phyloP scores from a whole-genome alignment of 2,329 filamentous ascomycete species.

The Colletotrichum nymphaeae region DNA sequence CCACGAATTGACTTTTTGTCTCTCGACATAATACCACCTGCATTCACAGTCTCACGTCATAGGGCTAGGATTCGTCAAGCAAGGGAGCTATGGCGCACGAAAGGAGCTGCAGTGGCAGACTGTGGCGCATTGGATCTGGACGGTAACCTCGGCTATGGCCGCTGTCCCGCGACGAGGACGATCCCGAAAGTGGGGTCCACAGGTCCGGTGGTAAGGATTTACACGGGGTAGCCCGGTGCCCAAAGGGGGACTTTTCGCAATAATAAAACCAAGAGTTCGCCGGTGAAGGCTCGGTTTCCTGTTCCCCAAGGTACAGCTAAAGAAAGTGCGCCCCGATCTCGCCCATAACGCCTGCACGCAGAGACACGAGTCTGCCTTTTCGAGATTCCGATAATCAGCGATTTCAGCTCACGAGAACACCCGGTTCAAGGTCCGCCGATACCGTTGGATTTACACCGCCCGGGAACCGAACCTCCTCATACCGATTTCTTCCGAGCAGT shows the following conservation, averaged over 20 bases:
- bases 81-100: background rate
- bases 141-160: slow-evolving; percentile 38
- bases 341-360: background rate
- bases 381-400: background rate
- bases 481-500: background rate
- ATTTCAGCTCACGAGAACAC: background rate
- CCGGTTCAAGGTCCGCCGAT: background rate
- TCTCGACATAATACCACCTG: background rate
- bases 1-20: slow-evolving; percentile 1
- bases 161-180: slow-evolving; percentile 29
- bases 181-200: slow-evolving; percentile 37
- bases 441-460: background rate
- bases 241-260: slow-evolving; percentile 13
- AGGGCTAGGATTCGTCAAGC: background rate
- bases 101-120: background rate
- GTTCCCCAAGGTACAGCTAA: background rate
- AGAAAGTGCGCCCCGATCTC: background rate
- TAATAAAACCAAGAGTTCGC: slow-evolving; percentile 19
- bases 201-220: slow-evolving; percentile 29
- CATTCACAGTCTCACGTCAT: slow-evolving; percentile 14
- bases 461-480: background rate
- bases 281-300: background rate
- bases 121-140: slow-evolving; percentile 31
- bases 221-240: slow-evolving; percentile 20
- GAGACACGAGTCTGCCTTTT: background rate